These are phyloP conservation scores for Mycena sp. DNA, from an alignment of 1,284 basidiomycete genomes.

Conservation along the genomic window DNA sequence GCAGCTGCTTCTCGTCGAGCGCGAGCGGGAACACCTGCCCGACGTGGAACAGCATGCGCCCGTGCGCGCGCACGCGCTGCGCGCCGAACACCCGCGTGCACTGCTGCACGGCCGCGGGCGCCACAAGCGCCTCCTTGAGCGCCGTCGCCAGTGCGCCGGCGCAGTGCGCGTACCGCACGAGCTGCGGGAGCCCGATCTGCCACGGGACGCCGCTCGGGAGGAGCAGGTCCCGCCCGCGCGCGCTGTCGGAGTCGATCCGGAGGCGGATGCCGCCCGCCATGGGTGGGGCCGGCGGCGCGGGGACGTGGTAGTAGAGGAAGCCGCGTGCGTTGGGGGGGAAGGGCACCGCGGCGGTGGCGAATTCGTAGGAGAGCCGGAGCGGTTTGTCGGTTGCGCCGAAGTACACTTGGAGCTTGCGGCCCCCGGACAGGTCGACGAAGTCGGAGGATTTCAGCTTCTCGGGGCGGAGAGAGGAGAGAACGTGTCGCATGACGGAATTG, in stretches of 20 bases:
- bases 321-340: neutral
- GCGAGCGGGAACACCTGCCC: slow-evolving; percentile 2
- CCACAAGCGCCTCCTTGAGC: neutral
- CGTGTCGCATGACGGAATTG: neutral
- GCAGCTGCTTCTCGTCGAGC: neutral
- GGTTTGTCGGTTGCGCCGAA: neutral
- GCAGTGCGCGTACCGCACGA: neutral
- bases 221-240: slow-evolving; percentile 7
- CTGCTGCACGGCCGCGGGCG: neutral
- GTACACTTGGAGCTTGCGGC: neutral
- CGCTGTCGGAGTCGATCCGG: slow-evolving; percentile 4
- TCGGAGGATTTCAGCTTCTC: slow-evolving; percentile 12
- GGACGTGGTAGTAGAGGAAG: slow-evolving; percentile 16
- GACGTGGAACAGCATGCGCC: slow-evolving; percentile 4
- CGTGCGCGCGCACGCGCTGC: neutral
- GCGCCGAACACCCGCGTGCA: slow-evolving; percentile 4
- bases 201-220: slow-evolving; percentile 11
- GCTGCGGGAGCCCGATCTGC: slow-evolving; percentile 14
- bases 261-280: slow-evolving; percentile 8
- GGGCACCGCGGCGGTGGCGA: neutral
- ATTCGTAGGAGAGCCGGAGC: neutral
- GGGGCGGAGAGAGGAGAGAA: slow-evolving; percentile 1
- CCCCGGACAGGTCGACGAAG: slow-evolving; percentile 1
- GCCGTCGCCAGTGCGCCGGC: neutral
- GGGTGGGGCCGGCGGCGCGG: neutral